Base-by-base conservation (phyloP, 495 filamentous ascomycete species). In the Penicillium desertorum region DNA sequence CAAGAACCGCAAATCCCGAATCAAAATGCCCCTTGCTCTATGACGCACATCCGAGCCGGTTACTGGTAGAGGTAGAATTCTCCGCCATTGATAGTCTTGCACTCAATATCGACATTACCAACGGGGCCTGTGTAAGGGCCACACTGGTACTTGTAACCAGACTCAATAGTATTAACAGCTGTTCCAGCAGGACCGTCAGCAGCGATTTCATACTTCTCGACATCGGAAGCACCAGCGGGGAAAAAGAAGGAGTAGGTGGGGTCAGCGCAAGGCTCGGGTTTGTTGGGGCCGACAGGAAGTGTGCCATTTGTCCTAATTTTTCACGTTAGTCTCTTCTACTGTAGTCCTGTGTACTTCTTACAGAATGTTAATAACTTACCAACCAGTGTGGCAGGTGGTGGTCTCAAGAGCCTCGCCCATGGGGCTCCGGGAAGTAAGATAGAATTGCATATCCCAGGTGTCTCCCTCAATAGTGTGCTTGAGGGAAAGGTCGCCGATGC, bases 101-200 rank as follows among this genome's bases (percentile, higher is more conserved):
- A 51, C 16, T 51, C 48, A 0, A 4, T 41, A 22, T 51, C 48
- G n/a, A 51, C 16, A 17, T 51, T 41, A 5, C 17, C 34, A n/a
- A 51, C 1, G 2, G 32, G 11, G 19, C 48, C 48, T 8, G 32
- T n/a, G 48, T 51, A 51, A 25, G 48, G 48, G 20, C 48, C 48
- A 51, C 48, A 51, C 34, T 51, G 48, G 22, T 51, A 51, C 34
- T 51, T 51, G 48, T 17, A 7, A 8, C 48, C 48, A 51, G 22
- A 22, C 19, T 23, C 19, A 23, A 51, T 51, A 7, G 4, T 5
- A 17, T 19, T 36, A 20, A 5, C 22, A 17, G 48, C 48, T 39
- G 32, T 9, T 12, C 48, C 48, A 14, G 9, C 34, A 34, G 48
- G 19, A 14, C 48, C 48, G 4, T 51, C 19, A 6, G 20, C 16